Conservation (phyloP, 1,284 basidiomycete species). For the Cryptococcus neoformans region DNA sequence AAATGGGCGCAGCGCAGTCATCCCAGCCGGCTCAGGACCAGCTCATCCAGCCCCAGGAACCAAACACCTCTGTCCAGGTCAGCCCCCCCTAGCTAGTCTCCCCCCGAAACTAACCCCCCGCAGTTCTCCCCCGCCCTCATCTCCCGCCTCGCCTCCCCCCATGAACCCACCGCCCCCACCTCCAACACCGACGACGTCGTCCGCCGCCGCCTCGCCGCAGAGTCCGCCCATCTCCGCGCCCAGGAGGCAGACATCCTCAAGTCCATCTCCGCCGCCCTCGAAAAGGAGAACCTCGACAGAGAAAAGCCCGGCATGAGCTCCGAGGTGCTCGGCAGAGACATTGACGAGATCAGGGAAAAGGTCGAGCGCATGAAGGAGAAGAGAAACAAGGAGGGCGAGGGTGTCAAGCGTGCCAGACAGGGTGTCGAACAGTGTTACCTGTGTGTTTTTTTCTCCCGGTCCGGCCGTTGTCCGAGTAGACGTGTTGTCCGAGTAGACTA, state of each 20-base stretch:
- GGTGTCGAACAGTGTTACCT: slow-evolving; percentile 42
- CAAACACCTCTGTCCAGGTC: slow-evolving; percentile 43
- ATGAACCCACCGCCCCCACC: slow-evolving; percentile 13
- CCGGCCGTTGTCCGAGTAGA: no score
- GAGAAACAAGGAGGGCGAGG: slow-evolving; percentile 31
- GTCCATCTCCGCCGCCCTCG: slow-evolving; percentile 44
- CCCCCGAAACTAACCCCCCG: background rate
- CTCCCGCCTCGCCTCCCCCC: slow-evolving; percentile 30
- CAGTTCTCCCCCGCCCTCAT: slow-evolving; percentile 47
- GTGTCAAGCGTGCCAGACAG: slow-evolving; percentile 36
- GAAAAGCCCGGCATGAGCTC: slow-evolving; percentile 47
- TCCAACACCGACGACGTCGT: slow-evolving; percentile 42
- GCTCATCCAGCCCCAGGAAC: slow-evolving; percentile 40
- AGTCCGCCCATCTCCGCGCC: slow-evolving; percentile 41
- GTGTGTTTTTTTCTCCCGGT: slow-evolving; percentile 20
- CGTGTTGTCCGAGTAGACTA: background rate
- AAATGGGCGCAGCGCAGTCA: slow-evolving; percentile 42
- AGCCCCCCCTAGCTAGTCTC: background rate
- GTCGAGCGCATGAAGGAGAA: slow-evolving; percentile 43
- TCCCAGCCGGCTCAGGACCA: slow-evolving; percentile 35
- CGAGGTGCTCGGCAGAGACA: slow-evolving; percentile 46
- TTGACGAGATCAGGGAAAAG: slow-evolving; percentile 50
- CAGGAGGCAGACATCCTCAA: slow-evolving; percentile 47
- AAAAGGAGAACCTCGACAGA: slow-evolving; percentile 50
- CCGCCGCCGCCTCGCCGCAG: slow-evolving; percentile 41